Evolutionary conservation across 345 rosid species (phyloP), one percentile per base, ranked within the genome.

Genomic region (Mangifera indica): DNA sequence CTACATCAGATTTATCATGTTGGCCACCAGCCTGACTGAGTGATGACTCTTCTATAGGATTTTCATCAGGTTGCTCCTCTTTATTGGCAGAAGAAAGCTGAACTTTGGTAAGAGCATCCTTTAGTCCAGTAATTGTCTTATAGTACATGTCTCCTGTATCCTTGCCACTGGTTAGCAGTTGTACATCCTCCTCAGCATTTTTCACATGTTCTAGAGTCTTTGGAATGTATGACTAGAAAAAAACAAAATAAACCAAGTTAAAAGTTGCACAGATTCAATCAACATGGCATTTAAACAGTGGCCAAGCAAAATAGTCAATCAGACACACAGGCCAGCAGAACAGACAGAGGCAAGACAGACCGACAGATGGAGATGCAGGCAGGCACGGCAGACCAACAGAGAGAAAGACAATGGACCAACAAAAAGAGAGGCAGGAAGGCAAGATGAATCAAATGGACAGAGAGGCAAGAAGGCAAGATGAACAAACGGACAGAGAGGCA

Each of bases 61-160:
- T 68, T 8, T 65, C 81, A 18, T 81, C 76, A 59, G 60, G 74
- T 55, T 56, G 73, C 46, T 42, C 67, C 58, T 64, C 80, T 59
- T 69, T 51, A 49, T 62, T 53, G 0, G 67, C 69, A 24, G 42
- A 37, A 34, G 74, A 63, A 52, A 76, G 60, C 26, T 71, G 52
- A 51, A 32, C 70, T 73, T 70, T 81, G 52, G 88, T 77, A 59
- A 94, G 89, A 66, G 91, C 89, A 66, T 87, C 85, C 73, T 86
- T 89, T 60, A 95, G 79, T 61, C 99, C 99, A 0, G 99, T 95
- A 70, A 95, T 89, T 0, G 98, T 91, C 76, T 87, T 78, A 67
- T 92, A 91, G 77, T 89, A 78, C 81, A 95, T 75, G 72, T 95
- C 97, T 32, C 76, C 81, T 0, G 93, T 95, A 63, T 91, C 93